Evolutionary conservation across 371 early-diverging fungal genomes (phyloP).

Genomic region (Homolaphlyctis polyrhiza): DNA sequence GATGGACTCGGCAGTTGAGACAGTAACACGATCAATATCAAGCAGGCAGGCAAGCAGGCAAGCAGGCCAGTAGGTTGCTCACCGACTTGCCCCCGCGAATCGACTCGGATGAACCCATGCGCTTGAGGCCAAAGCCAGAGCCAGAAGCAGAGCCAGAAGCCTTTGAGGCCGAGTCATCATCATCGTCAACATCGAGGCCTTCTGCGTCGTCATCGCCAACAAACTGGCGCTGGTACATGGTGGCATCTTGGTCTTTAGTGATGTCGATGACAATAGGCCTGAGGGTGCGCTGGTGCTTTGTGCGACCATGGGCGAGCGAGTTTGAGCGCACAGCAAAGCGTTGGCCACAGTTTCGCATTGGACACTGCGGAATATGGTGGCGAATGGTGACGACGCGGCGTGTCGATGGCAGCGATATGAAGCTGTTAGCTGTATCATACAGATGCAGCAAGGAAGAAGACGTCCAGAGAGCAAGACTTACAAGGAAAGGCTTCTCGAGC

Average conservation of each 20-base stretch:
- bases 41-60: no score
- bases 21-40: no score
- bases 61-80: no score
- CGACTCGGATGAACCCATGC: no score
- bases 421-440: neutral
- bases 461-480: neutral
- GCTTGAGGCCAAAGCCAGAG: no score
- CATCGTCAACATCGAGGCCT: neutral
- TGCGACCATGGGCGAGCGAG: constrained; percentile 15
- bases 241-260: constrained; percentile 7
- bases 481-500: constrained; percentile 1
- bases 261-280: constrained; percentile 16
- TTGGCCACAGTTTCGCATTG: constrained; percentile 15
- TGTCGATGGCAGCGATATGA: neutral
- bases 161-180: neutral
- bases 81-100: no score
- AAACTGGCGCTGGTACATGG: neutral
- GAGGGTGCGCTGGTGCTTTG: constrained; percentile 17
- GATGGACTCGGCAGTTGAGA: no score
- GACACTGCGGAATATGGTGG: constrained; percentile 11
- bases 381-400: neutral
- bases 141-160: no score
- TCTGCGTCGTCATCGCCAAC: neutral
- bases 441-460: neutral
- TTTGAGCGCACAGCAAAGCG: constrained; percentile 16